Evolutionary conservation across 345 rosid genomes (phyloP), one percentile per base, ranked within the genome.

Genomic region (Lepidium aucheri): DNA sequence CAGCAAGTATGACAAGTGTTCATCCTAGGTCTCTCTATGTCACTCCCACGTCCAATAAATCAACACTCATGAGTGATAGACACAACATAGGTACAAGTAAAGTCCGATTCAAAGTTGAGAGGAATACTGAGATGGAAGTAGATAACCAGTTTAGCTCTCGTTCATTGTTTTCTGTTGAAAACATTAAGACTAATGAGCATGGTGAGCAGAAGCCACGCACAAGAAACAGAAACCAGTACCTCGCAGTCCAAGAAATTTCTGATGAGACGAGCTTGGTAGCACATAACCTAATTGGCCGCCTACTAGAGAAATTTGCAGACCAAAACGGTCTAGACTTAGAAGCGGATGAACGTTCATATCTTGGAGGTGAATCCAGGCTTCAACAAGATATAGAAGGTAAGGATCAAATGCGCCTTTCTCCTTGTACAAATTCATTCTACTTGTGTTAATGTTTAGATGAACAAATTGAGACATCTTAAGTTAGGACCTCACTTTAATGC

Each of bases 251-350:
- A 79, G 96, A 85, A 50, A 78, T 80, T 18, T 84, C 85, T 77
- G 96, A 90, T 13, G 86, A 80, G 46, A 73, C 89, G 4, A 84
- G 96, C 68, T 45, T 90, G 75, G 78, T 83, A 74, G 86, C 88
- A 14, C 82, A 86, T 79, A 74, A 86, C 68, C 75, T 93, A 11
- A 76, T 90, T 45, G 95, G 94, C 71, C 45, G 22, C 43, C 55
- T 85, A 36, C 63, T 88, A 57, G 83, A 81, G 72, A 80, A 73
- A 60, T 74, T 87, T 45, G 80, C 83, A 8, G 65, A 72, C 53
- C 74, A 41, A 50, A 80, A 79, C 70, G 79, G 79, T 42, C 15
- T 83, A 18, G 67, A 78, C 38, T 68, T 86, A 62, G 76, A 79
- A 17, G 15, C 5, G 36, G 72, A 51, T 1, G 70, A 73, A 42